A percentile compares a stretch with the other conserved stretches of the same genome.
Evolutionary conservation across 805 yeast species (phyloP).

Genomic region (Yamadazyma tumulicola): DNA sequence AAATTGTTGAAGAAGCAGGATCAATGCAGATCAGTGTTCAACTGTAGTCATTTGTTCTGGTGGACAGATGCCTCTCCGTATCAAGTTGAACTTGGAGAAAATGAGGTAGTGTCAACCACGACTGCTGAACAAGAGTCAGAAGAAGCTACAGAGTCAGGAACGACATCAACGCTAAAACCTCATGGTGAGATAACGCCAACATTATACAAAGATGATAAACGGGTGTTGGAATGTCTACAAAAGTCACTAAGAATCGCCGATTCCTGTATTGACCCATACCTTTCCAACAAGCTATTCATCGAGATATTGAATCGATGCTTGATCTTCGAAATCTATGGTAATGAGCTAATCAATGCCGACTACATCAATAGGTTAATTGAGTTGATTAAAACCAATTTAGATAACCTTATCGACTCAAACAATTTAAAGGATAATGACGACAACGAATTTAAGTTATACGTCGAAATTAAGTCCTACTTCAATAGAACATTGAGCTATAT

Average conservation of each 20-base stretch:
- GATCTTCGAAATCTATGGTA: conserved; percentile 82
- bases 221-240: conserved; percentile 89
- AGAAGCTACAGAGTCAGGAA: conserved; percentile 42
- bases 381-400: conserved; percentile 66
- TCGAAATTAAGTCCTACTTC: conserved; percentile 38
- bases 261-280: conserved; percentile 79
- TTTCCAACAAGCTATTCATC: conserved; percentile 77
- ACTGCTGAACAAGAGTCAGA: conserved; percentile 21
- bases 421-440: conserved; percentile 16
- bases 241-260: conserved; percentile 88
- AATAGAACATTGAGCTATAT: conserved; percentile 72
- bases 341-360: conserved; percentile 61
- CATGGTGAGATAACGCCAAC: conserved; percentile 13
- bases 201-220: conserved; percentile 48
- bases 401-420: conserved; percentile 33
- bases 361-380: conserved; percentile 86
- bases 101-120: neutral
- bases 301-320: conserved; percentile 86
- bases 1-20: conserved; percentile 87
- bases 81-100: conserved; percentile 2
- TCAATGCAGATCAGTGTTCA: conserved; percentile 87
- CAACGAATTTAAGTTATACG: conserved; percentile 24
- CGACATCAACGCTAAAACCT: too few relatives aligned
- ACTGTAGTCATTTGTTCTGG: conserved; percentile 94
- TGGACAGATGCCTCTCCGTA: conserved; percentile 55